Evolutionary conservation across 2,329 filamentous ascomycete species (phyloP), one percentile per base, ranked within the genome.

Genomic region (Penicillium digitatum): DNA sequence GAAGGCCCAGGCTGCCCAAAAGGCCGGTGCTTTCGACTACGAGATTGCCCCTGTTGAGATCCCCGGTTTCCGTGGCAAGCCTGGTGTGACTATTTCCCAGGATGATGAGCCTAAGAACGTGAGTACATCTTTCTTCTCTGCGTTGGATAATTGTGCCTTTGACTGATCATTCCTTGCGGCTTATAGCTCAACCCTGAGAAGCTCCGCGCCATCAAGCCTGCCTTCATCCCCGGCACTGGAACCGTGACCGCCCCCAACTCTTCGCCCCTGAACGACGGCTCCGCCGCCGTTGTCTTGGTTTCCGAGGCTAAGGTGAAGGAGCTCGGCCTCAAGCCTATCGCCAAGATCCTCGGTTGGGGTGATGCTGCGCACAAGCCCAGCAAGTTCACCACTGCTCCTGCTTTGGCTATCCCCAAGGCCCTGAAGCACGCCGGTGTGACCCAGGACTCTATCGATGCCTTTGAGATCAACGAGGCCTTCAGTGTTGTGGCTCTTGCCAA

Each of bases 401-500:
- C 94, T 20, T 84, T 97, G 54, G 94, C 94, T 63, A 95, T 99
- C 67, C 94, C 94, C 73, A 99, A 97, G 82, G 94, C 94, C 55
- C 84, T 99, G 70, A 91, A 93, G 82, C 93, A 99, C 77, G 94
- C 94, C 58, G 89, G 89, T 60, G 78, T 99, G 59, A 83, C 85
- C 54, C 82, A 86, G 65, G 84, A 87, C 61, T 82, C 89, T 56
- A 82, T 99, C 55, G 93, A 97, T 69, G 94, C 86, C 66, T 99
- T 94, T 75, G 94, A 99, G 82, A 96, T 99, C 82, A 99, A 99
- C 81, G 94, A 99, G 81, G 94, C 94, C 39, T 99, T 99, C 81
- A 94, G 89, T 60, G 94, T 96, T 47, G 94, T 99, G 61, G 90
- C 94, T 37, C 83, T 99, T 49, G 92, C 94, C 64, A 99, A 99